Evolutionary conservation across 2,329 filamentous ascomycete species (phyloP), one percentile per base, ranked within the genome.

Genomic region (Diaporthe citri): DNA sequence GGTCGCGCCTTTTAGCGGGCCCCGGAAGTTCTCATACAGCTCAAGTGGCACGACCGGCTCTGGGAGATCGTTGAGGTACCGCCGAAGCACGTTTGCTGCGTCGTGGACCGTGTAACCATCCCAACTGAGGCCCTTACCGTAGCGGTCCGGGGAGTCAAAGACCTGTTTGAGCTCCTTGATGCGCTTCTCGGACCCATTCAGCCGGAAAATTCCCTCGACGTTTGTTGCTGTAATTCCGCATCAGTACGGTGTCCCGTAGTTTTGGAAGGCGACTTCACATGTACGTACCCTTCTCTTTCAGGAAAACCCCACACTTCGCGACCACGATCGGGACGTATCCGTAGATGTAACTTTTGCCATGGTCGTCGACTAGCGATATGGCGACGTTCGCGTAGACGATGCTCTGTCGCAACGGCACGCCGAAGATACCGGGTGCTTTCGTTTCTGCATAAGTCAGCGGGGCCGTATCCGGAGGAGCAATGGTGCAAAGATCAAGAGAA

Each of bases 271-370:
- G 51, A 10, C 51, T 20, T 43, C 48, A 39, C 57, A 36, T 62
- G 55, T 41, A 85, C 90, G 78, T 84, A 98, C 97, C 97, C 90
- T 97, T 98, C 84, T 99, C 97, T 85, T 99, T 99, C 78, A 99
- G 84, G 79, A 96, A 99, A 5, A 99, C 96, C 77, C 97, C 97
- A 83, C 97, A 98, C 84, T 99, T 99, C 48, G 97, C 97, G 72
- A 99, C 96, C 57, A 99, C 96, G 78, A 99, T 98, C 25, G 97
- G 97, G 10, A 99, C 96, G 81, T 98, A 98, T 81, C 97, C 97
- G 83, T 98, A 99, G 72, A 98, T 98, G 84, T 98, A 98, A 85
- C 95, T 98, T 83, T 97, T 92, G 43, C 96, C 96, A 78, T 97
- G 90, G 78, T 96, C 95, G 82, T 98, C 96, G 78, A 97, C 94